Conservation (phyloP, 495 filamentous ascomycete species). For the Penicillium egyptiacum region DNA sequence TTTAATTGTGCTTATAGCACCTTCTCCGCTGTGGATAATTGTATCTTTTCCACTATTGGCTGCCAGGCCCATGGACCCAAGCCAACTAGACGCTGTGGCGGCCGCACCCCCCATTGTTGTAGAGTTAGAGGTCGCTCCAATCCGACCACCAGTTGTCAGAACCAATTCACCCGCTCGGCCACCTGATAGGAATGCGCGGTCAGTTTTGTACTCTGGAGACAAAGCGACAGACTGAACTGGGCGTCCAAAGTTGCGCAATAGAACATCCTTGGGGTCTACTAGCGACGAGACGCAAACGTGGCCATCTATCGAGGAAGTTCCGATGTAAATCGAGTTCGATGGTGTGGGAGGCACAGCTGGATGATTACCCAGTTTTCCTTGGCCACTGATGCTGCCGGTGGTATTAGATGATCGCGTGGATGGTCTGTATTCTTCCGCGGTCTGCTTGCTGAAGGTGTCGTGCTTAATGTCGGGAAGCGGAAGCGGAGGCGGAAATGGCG, state of each 20-base stretch:
- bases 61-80: slow-evolving; percentile 79
- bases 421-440: slow-evolving; percentile 46
- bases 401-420: slow-evolving; percentile 46
- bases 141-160: slow-evolving; percentile 77
- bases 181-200: slow-evolving; percentile 84
- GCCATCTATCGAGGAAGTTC: slow-evolving; percentile 90
- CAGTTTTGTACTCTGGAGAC: slow-evolving; percentile 88
- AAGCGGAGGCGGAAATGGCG: slow-evolving; percentile 79
- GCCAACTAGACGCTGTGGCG: slow-evolving; percentile 86
- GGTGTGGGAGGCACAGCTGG: slow-evolving; percentile 59
- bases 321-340: slow-evolving; percentile 87
- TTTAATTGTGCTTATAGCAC: slow-evolving; percentile 82
- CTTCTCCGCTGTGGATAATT: slow-evolving; percentile 88
- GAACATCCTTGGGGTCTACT: slow-evolving; percentile 75
- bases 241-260: slow-evolving; percentile 87
- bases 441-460: slow-evolving; percentile 49
- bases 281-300: slow-evolving; percentile 88
- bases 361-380: slow-evolving; percentile 46
- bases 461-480: slow-evolving; percentile 58
- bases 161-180: slow-evolving; percentile 87
- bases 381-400: slow-evolving; percentile 52
- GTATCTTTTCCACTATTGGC: slow-evolving; percentile 79
- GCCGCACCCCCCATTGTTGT: slow-evolving; percentile 77
- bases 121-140: slow-evolving; percentile 74
- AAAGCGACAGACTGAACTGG: slow-evolving; percentile 87